Conservation (phyloP, 768 basidiomycete genomes). For the Xerocomus spinulosus region DNA sequence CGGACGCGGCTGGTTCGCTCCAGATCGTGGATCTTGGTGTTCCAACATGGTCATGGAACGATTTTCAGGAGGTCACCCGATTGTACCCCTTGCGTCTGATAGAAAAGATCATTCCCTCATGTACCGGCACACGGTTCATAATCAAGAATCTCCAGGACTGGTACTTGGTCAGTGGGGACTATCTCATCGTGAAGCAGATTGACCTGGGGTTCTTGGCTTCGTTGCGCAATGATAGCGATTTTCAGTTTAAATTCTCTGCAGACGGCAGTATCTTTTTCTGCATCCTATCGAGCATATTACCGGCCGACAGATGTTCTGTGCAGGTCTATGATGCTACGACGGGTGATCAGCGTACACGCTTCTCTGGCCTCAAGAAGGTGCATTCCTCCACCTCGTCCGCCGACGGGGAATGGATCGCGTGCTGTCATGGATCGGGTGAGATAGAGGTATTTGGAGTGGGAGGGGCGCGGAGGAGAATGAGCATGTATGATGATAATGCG, state of each 20-base stretch:
- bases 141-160: neutral
- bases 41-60: conserved; percentile 2
- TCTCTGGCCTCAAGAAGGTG: conserved; percentile 5
- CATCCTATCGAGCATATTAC: conserved; percentile 1
- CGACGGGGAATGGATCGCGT: conserved; percentile 5
- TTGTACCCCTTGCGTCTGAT: neutral
- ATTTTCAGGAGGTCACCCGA: neutral
- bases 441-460: conserved; percentile 3
- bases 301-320: neutral
- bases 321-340: conserved; percentile 5
- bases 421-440: conserved; percentile 4
- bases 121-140: conserved; percentile 8
- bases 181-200: conserved; percentile 4
- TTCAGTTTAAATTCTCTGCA: conserved; percentile 4
- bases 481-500: neutral
- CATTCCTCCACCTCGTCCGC: conserved; percentile 2
- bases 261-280: conserved; percentile 9
- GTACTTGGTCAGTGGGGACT: conserved; percentile 1
- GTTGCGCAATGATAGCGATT: neutral
- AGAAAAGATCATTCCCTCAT: conserved; percentile 3
- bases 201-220: conserved; percentile 3
- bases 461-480: neutral
- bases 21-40: neutral
- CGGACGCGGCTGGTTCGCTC: neutral
- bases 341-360: neutral